Evolutionary conservation across 2,329 filamentous ascomycete genomes (phyloP), one percentile per base, ranked within the genome.

Genomic region (Hymenoscyphus salicellus): DNA sequence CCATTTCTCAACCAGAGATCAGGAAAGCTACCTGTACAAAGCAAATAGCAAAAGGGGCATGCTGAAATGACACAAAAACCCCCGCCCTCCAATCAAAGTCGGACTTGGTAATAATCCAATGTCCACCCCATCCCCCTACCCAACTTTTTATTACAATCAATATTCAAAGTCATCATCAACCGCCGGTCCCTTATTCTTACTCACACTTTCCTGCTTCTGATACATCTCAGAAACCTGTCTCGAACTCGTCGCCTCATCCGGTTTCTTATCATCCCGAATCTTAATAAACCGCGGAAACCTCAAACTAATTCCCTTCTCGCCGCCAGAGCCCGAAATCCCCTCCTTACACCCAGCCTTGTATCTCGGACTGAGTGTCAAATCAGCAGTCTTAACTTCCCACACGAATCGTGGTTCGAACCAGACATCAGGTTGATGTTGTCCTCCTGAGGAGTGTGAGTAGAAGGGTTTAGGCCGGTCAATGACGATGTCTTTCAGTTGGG

Each of bases 111-210:
- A 17, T 17, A 17, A 17, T 14, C 36, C 11, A 2, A 17, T 38
- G 4, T 38, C 5, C 6, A 30, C 6, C 28, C 28, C 6, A 30
- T n/a, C n/a, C n/a, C 36, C 36, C 36, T 14, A 38, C 36, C 36
- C 36, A 38, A 17, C n/a, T n/a, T 38, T 17, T 38, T 38, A 33
- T 20, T 14, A 32, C 55, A 32, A 33, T 10, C 26, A 99, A 79
- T 99, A 99, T 82, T 99, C 95, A 79, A 97, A 99, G 77, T 98
- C 93, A 79, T 98, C 94, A 81, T 99, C 95, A 63, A 93, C 93
- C 58, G 89, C 84, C 3, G 92, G 91, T 0, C 89, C 91, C 80
- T 96, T 96, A 64, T 82, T 92, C 82, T 95, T 96, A 14, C 86
- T 81, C 60, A 75, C 92, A 71, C 89, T 91, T 81, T 98, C 94